phyloP scores from a whole-genome alignment of 2,329 filamentous ascomycete genomes.

The Pleomassaria siparia region DNA sequence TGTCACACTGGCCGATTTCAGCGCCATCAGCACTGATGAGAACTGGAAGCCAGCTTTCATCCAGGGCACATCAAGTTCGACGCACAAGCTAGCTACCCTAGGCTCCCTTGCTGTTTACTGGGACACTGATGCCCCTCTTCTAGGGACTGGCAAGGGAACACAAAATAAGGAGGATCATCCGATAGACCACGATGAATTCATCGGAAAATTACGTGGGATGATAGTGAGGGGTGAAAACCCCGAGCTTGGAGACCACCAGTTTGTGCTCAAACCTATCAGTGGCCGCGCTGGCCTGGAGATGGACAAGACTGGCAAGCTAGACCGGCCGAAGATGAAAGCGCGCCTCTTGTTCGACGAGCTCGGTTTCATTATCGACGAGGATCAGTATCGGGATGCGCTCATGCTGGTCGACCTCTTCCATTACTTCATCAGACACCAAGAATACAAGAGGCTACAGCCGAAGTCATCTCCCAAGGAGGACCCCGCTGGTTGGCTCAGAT shows the following conservation, averaged over 20 bases:
- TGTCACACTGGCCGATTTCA: slow-evolving; percentile 91
- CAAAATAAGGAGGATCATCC: slow-evolving; percentile 60
- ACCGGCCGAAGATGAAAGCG: slow-evolving; percentile 84
- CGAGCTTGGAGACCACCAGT: slow-evolving; percentile 70
- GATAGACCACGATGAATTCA: slow-evolving; percentile 73
- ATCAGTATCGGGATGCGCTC: slow-evolving; percentile 93
- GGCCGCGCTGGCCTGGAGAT: slow-evolving; percentile 93
- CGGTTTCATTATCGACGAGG: slow-evolving; percentile 93
- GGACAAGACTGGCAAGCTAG: slow-evolving; percentile 83
- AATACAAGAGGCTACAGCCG: slow-evolving; percentile 91
- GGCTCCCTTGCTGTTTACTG: slow-evolving; percentile 93
- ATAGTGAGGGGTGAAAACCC: slow-evolving; percentile 71
- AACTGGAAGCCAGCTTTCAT: slow-evolving; percentile 97
- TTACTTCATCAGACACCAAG: slow-evolving; percentile 95
- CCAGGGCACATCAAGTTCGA: slow-evolving; percentile 77
- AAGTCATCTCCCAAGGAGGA: slow-evolving; percentile 86
- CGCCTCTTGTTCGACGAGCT: slow-evolving; percentile 95
- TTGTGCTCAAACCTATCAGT: slow-evolving; percentile 92
- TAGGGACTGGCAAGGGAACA: slow-evolving; percentile 78
- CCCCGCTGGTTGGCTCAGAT: slow-evolving; percentile 86
- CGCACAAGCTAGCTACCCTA: slow-evolving; percentile 90
- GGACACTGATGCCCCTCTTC: slow-evolving; percentile 88
- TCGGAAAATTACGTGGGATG: slow-evolving; percentile 74
- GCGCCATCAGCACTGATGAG: slow-evolving; percentile 91
- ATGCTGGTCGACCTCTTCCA: slow-evolving; percentile 99